Evolutionary conservation across 2,329 filamentous ascomycete genomes (phyloP).

Genomic region (Hymenoscyphus scutula): DNA sequence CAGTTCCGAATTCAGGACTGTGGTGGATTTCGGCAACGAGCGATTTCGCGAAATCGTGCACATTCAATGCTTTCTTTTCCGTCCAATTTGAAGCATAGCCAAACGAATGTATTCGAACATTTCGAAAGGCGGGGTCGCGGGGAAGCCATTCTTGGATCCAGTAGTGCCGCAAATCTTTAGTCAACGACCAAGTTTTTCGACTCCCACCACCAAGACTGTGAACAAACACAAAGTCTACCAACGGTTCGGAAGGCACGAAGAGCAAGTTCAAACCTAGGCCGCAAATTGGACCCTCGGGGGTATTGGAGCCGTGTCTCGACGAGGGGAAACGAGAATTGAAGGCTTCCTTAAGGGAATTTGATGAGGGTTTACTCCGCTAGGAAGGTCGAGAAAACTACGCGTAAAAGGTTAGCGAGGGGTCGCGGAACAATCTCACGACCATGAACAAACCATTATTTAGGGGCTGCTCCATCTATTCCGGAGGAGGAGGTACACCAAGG

Average conservation of each 20-base stretch:
- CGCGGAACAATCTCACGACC: too few relatives aligned
- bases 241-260: slow-evolving; percentile 27
- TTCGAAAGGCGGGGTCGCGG: slow-evolving; percentile 32
- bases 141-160: slow-evolving; percentile 40
- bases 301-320: too few relatives aligned
- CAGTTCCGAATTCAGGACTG: background rate
- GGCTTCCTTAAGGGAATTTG: too few relatives aligned
- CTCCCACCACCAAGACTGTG: slow-evolving; percentile 41
- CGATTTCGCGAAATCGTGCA: slow-evolving; percentile 36
- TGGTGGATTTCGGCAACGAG: slow-evolving; percentile 20
- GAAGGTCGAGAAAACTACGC: too few relatives aligned
- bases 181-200: slow-evolving; percentile 36
- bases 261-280: too few relatives aligned
- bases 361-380: too few relatives aligned
- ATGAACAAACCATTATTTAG: too few relatives aligned
- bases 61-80: slow-evolving; percentile 17
- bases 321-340: too few relatives aligned
- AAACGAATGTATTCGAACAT: slow-evolving; percentile 37
- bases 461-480: too few relatives aligned
- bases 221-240: slow-evolving; percentile 41
- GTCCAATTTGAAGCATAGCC: slow-evolving; percentile 39
- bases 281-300: too few relatives aligned
- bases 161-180: slow-evolving; percentile 21
- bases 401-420: too few relatives aligned
- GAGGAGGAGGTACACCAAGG: too few relatives aligned